Conservation (phyloP, 2,329 filamentous ascomycete species). For the Cercospora sesami region DNA sequence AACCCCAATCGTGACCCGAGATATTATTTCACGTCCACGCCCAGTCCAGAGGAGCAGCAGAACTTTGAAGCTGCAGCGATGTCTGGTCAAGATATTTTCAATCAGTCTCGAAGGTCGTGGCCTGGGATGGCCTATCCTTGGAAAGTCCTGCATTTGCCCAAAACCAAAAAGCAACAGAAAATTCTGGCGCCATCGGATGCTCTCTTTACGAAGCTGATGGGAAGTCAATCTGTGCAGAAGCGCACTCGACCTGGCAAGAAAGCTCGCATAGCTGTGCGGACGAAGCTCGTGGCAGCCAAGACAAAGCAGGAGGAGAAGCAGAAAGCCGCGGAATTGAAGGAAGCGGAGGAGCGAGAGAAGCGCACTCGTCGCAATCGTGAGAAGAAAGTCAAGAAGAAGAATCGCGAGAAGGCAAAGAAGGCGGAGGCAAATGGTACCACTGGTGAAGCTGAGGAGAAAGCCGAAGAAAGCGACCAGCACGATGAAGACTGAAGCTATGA, state of each 20-base stretch:
- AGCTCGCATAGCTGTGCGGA: slow-evolving; percentile 33
- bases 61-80: slow-evolving; percentile 22
- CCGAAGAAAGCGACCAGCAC: neutral
- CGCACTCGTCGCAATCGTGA: slow-evolving; percentile 37
- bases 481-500: neutral
- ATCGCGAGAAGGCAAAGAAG: slow-evolving; percentile 40
- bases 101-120: slow-evolving; percentile 17
- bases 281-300: slow-evolving; percentile 28
- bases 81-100: slow-evolving; percentile 23
- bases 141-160: slow-evolving; percentile 27
- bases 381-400: slow-evolving; percentile 41
- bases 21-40: slow-evolving; percentile 27
- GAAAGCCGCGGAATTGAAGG: slow-evolving; percentile 33
- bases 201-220: slow-evolving; percentile 13
- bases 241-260: slow-evolving; percentile 38
- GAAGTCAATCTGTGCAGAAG: slow-evolving; percentile 18
- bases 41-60: slow-evolving; percentile 3
- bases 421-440: slow-evolving; percentile 14
- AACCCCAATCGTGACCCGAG: slow-evolving; percentile 14
- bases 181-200: slow-evolving; percentile 10
- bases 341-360: slow-evolving; percentile 38
- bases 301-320: slow-evolving; percentile 28
- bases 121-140: slow-evolving; percentile 27
- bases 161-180: slow-evolving; percentile 20
- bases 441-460: neutral